Conservation (phyloP, 2,329 filamentous ascomycete species). For the Thermothelomyces thermophilus region DNA sequence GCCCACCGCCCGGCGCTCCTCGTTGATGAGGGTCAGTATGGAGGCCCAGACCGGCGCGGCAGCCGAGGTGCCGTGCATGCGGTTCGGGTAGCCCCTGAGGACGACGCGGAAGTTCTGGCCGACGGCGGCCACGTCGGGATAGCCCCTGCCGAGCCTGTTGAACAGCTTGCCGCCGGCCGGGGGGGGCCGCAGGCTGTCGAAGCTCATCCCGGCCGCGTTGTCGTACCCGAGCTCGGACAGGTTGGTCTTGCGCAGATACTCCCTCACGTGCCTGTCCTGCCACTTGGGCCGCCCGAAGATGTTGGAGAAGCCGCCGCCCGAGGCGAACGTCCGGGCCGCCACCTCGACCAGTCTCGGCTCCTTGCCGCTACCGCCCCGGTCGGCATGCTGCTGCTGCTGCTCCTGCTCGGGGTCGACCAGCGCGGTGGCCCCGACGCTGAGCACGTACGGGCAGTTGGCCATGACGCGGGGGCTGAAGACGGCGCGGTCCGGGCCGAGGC, state of each 20-base stretch:
- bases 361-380: too few relatives aligned
- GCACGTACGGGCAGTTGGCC: constrained; percentile 40
- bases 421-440: constrained; percentile 21
- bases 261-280: constrained; percentile 25
- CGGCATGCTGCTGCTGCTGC: too few relatives aligned
- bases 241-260: constrained; percentile 25
- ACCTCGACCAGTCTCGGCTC: constrained; percentile 18
- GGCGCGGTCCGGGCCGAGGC: constrained; percentile 4
- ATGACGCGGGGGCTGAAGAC: constrained; percentile 46
- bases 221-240: constrained; percentile 11
- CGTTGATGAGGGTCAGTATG: constrained; percentile 45
- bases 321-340: constrained; percentile 24
- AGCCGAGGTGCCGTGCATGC: constrained; percentile 46
- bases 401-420: constrained; percentile 16
- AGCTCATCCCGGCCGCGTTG: background rate
- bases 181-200: background rate
- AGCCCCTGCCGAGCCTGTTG: constrained; percentile 40
- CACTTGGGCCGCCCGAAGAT: constrained; percentile 28
- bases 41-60: constrained; percentile 42
- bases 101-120: constrained; percentile 33
- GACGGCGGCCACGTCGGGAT: constrained; percentile 43
- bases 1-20: constrained; percentile 38
- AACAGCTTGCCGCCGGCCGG: constrained; percentile 27
- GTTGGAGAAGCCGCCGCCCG: constrained; percentile 32
- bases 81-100: constrained; percentile 29